A percentile compares a stretch with the other conserved stretches of the same genome.
Conservation (phyloP, 164 flowering plant genomes). For the Echeveria elegans region DNA sequence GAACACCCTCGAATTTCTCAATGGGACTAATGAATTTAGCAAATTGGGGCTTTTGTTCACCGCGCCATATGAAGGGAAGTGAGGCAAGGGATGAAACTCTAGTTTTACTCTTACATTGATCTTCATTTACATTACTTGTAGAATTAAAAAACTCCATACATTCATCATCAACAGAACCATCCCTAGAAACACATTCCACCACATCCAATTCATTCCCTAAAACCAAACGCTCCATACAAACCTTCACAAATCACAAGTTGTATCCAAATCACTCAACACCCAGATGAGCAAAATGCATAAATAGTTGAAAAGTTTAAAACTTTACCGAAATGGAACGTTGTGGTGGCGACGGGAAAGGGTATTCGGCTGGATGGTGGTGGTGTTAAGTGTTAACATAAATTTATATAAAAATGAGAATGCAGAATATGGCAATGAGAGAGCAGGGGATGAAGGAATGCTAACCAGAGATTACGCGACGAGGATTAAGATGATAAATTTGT, state of each 20-base stretch:
- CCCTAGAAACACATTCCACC: neutral
- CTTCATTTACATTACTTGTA: neutral
- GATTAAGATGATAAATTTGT: too few species aligned
- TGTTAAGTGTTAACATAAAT: too few species aligned
- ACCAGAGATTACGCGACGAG: too few species aligned
- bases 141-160: neutral
- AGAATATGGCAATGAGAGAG: too few species aligned
- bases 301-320: neutral
- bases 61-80: neutral
- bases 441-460: too few species aligned
- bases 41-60: neutral
- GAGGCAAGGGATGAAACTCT: neutral
- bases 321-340: neutral
- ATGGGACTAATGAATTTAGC: neutral
- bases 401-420: too few species aligned
- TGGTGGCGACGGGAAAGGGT: too few species aligned
- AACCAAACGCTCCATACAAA: neutral
- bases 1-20: neutral
- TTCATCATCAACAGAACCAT: neutral
- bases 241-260: too few species aligned
- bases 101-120: conserved; percentile 7
- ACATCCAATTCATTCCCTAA: neutral
- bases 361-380: too few species aligned
- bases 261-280: neutral
- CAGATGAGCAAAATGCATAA: neutral